Conservation (phyloP, 192 early-diverging fungal genomes). For the Linderina pennispora region DNA sequence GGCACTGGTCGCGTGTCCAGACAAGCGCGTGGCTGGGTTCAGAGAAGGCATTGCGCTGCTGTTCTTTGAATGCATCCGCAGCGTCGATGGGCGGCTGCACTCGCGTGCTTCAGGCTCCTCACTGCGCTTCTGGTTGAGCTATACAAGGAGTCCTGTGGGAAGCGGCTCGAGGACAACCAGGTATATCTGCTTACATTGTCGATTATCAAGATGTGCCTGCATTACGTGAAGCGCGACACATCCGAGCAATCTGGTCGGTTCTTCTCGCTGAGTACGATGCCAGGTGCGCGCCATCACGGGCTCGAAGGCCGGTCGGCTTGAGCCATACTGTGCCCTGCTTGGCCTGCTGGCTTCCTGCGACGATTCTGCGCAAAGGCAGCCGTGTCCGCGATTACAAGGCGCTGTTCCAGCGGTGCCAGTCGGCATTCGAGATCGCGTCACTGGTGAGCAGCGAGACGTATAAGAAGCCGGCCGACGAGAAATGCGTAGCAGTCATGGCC, state of each 20-base stretch:
- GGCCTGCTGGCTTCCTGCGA: slow-evolving; percentile 19
- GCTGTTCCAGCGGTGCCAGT: slow-evolving; percentile 24
- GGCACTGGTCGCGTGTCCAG: slow-evolving; percentile 17
- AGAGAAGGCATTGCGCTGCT: slow-evolving; percentile 73
- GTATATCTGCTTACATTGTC: slow-evolving; percentile 17
- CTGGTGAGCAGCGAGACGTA: not conserved
- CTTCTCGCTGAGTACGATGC: slow-evolving; percentile 21
- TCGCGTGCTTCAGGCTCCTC: slow-evolving; percentile 46
- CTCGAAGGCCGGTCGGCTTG: slow-evolving; percentile 2
- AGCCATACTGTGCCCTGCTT: slow-evolving; percentile 12
- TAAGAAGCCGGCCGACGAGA: not conserved
- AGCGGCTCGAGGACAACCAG: slow-evolving; percentile 13
- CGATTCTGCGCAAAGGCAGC: slow-evolving; percentile 37
- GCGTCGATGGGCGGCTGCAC: slow-evolving; percentile 52
- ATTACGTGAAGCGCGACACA: slow-evolving; percentile 17
- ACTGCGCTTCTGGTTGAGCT: slow-evolving; percentile 26
- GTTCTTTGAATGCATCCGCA: slow-evolving; percentile 79
- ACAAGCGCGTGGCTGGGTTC: slow-evolving; percentile 42
- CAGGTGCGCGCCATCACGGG: slow-evolving; percentile 5
- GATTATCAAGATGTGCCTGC: slow-evolving; percentile 32
- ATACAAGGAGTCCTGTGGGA: slow-evolving; percentile 17
- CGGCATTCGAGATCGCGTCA: slow-evolving; percentile 15
- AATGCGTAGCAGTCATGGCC: slow-evolving; percentile 5
- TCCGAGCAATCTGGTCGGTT: slow-evolving; percentile 30
- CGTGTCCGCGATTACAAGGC: slow-evolving; percentile 28